phyloP scores from a whole-genome alignment of 768 basidiomycete genomes.

The Termitomyces sp. region DNA sequence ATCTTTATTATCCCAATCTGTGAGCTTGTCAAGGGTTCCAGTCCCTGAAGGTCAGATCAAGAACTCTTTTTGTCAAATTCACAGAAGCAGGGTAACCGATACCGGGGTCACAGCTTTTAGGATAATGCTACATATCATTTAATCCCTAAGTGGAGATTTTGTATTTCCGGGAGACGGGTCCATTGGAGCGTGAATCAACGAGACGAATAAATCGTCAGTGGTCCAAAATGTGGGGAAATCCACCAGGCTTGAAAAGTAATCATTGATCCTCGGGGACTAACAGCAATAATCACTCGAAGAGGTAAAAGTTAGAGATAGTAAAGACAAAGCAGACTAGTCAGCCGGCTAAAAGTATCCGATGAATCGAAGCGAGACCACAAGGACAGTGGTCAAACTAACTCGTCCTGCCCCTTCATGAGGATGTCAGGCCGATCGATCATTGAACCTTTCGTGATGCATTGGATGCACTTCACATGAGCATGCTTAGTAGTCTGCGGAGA shows the following conservation, averaged over 20 bases:
- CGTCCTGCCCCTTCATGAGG: background rate
- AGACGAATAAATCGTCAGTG: background rate
- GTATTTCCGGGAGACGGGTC: too few species aligned
- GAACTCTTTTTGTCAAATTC: too few species aligned
- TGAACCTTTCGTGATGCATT: background rate
- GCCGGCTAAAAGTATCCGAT: background rate
- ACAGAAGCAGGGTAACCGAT: background rate
- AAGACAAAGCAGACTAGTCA: background rate
- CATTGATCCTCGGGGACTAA: background rate
- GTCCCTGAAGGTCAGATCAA: background rate
- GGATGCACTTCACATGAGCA: background rate
- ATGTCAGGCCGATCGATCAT: background rate
- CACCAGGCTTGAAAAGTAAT: background rate
- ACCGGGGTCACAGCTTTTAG: background rate
- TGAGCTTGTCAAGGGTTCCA: background rate
- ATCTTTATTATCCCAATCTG: background rate
- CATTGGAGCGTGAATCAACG: background rate
- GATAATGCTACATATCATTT: background rate
- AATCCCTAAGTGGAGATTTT: background rate
- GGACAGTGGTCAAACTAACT: background rate
- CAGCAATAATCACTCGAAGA: background rate
- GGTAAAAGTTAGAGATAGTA: background rate
- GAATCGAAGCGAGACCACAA: background rate
- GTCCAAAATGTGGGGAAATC: background rate
- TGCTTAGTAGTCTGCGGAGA: background rate